Evolutionary conservation across 1,284 basidiomycete genomes (phyloP).

Genomic region (Inonotus hispidus): DNA sequence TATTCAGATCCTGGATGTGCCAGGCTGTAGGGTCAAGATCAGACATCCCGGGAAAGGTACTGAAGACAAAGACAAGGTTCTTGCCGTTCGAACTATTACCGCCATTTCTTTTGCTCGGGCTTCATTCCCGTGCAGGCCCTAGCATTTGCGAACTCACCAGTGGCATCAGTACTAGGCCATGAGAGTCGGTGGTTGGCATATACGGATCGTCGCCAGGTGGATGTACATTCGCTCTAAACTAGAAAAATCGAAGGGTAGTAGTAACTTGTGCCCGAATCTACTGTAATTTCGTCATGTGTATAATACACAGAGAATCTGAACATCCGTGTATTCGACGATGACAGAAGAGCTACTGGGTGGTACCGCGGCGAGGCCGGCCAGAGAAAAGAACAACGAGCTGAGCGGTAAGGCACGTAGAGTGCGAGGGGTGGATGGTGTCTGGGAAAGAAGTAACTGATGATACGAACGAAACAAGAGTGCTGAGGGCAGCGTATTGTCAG

Average conservation of each 20-base stretch:
- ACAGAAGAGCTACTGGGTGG: background rate
- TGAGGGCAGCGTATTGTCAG: background rate
- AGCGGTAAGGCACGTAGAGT: too few relatives aligned
- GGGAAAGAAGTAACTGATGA: background rate
- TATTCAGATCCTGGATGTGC: too few relatives aligned
- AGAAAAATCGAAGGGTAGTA: background rate
- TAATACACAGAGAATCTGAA: background rate
- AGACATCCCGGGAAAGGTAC: slow-evolving; percentile 22
- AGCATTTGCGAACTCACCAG: background rate
- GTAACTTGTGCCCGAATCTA: background rate
- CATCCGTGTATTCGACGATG: background rate
- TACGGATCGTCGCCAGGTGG: background rate
- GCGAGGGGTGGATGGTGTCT: background rate
- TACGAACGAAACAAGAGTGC: background rate
- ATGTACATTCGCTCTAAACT: too few relatives aligned
- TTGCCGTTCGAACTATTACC: slow-evolving; percentile 22
- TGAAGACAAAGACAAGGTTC: slow-evolving; percentile 20
- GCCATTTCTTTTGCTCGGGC: slow-evolving; percentile 23
- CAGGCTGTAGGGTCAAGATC: background rate
- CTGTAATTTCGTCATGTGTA: background rate
- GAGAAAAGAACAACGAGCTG: background rate
- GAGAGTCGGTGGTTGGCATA: background rate
- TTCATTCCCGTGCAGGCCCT: slow-evolving; percentile 23
- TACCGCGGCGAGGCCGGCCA: background rate
- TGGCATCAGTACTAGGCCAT: background rate